Conservation (phyloP, 805 yeast species). For the Candida jianshihensis region DNA sequence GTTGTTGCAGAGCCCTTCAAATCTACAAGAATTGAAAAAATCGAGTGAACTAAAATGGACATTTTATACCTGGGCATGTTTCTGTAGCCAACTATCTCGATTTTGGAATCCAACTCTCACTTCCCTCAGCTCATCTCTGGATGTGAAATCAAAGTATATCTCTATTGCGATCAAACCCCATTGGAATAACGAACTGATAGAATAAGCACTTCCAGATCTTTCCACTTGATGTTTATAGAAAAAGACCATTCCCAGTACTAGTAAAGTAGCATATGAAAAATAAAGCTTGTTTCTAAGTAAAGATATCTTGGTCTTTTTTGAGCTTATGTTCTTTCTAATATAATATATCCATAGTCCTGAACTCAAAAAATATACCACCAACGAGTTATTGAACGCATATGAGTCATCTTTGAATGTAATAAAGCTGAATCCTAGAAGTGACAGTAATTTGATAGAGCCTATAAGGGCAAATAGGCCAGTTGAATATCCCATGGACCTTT, state of each 20-base stretch:
- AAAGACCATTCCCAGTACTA: constrained; percentile 1
- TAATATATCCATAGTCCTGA: constrained; percentile 7
- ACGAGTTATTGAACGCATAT: constrained; percentile 4
- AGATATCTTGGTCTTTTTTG: neutral
- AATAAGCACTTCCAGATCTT: constrained; percentile 7
- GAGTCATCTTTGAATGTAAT: constrained; percentile 9
- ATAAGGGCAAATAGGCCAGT: neutral
- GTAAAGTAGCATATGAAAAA: neutral
- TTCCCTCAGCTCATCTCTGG: constrained; percentile 5
- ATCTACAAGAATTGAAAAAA: constrained; percentile 14
- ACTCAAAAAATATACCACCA: constrained; percentile 6
- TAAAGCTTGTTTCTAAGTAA: too few species aligned
- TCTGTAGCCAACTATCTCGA: constrained; percentile 3
- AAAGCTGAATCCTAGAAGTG: constrained; percentile 7
- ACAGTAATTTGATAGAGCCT: neutral
- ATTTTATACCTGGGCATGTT: neutral
- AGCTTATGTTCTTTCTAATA: neutral
- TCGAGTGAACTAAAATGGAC: neutral
- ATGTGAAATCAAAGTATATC: constrained; percentile 7
- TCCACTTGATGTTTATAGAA: constrained; percentile 16
- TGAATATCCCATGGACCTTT: neutral
- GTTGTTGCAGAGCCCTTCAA: constrained; percentile 22
- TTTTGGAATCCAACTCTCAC: too few species aligned
- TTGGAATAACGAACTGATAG: constrained; percentile 12
- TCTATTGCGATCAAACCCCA: constrained; percentile 10